phyloP scores from a whole-genome alignment of 2,329 filamentous ascomycete species.

The Xylariales sp. region DNA sequence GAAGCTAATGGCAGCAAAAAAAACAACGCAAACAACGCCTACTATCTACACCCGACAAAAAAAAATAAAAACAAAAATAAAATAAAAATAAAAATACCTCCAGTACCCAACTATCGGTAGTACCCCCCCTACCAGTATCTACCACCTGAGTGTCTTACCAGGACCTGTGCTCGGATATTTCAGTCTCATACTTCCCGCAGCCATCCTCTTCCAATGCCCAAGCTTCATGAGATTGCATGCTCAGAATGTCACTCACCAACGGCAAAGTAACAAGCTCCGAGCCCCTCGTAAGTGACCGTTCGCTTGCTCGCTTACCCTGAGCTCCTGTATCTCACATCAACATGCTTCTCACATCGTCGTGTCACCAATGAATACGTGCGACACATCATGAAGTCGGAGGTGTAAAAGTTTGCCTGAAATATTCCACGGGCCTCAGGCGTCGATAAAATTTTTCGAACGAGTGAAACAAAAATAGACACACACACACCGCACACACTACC shows the following conservation, averaged over 20 bases:
- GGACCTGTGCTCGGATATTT: background rate
- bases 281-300: slow-evolving; percentile 55
- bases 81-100: too few species aligned
- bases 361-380: background rate
- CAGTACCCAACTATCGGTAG: too few species aligned
- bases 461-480: background rate
- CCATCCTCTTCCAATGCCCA: slow-evolving; percentile 1
- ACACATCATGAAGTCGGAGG: slow-evolving; percentile 6
- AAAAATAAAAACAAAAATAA: background rate
- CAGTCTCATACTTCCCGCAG: background rate
- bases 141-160: background rate
- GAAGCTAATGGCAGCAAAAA: slow-evolving; percentile 18
- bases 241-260: slow-evolving; percentile 56
- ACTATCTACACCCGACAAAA: too few species aligned
- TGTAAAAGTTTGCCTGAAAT: slow-evolving; percentile 1
- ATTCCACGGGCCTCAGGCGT: background rate
- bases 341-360: background rate
- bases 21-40: background rate
- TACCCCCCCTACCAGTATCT: too few species aligned
- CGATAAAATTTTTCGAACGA: background rate
- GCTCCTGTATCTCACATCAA: background rate
- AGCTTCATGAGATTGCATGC: background rate
- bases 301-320: background rate
- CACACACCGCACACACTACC: background rate
- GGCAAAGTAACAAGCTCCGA: slow-evolving; percentile 58